Evolutionary conservation across 2,329 filamentous ascomycete species (phyloP).

Genomic region (Beauveria medogensis): DNA sequence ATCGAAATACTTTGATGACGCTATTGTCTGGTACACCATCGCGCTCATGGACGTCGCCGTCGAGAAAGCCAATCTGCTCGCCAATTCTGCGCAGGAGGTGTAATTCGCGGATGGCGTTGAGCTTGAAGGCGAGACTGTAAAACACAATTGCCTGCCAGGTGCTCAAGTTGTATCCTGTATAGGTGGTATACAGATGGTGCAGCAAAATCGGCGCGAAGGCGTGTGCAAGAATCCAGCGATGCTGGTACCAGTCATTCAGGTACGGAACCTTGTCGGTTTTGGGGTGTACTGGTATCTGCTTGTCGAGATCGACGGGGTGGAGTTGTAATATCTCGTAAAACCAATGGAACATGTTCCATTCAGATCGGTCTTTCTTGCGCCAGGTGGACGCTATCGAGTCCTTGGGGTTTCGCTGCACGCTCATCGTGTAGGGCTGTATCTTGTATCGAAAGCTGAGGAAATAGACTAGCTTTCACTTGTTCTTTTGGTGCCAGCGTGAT

Average conservation of each 20-base stretch:
- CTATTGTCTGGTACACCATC: constrained; percentile 26
- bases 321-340: constrained; percentile 13
- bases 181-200: constrained; percentile 13
- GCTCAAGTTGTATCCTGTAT: constrained; percentile 13
- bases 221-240: constrained; percentile 26
- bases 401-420: not conserved
- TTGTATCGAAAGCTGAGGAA: not conserved
- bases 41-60: constrained; percentile 23
- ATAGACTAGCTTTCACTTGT: not conserved
- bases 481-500: no score
- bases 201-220: constrained; percentile 19
- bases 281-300: constrained; percentile 20
- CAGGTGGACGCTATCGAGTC: constrained; percentile 19
- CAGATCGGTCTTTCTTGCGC: constrained; percentile 11
- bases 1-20: constrained; percentile 17
- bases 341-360: constrained; percentile 16
- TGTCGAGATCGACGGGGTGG: constrained; percentile 14
- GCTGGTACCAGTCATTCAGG: constrained; percentile 20
- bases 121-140: constrained; percentile 24
- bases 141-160: constrained; percentile 12
- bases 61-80: constrained; percentile 22
- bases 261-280: constrained; percentile 26
- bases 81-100: constrained; percentile 23
- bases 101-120: constrained; percentile 22
- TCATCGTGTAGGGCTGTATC: not conserved